Conservation (phyloP, 805 yeast species). For the Saccharomyces cerevisiae region DNA sequence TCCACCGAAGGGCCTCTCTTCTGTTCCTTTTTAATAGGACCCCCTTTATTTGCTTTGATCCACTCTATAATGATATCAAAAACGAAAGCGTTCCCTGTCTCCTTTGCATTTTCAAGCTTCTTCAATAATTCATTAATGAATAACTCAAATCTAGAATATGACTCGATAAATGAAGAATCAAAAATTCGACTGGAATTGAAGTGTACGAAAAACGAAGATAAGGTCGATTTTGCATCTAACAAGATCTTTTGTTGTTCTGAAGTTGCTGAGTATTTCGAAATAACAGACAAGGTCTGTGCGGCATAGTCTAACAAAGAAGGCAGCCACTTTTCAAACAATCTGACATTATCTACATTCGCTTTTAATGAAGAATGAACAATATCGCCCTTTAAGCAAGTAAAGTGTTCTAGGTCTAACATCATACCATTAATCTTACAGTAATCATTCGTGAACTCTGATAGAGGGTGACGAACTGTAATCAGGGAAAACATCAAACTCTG, state of each 20-base stretch:
- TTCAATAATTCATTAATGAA: slow-evolving; percentile 21
- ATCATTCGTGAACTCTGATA: slow-evolving; percentile 27
- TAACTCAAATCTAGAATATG: slow-evolving; percentile 22
- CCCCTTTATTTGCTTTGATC: slow-evolving; percentile 26
- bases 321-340: slow-evolving; percentile 24
- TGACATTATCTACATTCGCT: slow-evolving; percentile 7
- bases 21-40: background rate
- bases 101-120: slow-evolving; percentile 33
- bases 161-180: slow-evolving; percentile 7
- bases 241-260: slow-evolving; percentile 15
- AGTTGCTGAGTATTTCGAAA: background rate
- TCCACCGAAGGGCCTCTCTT: slow-evolving; percentile 17
- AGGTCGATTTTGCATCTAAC: slow-evolving; percentile 6
- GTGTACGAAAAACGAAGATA: slow-evolving; percentile 2
- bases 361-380: slow-evolving; percentile 11
- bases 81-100: slow-evolving; percentile 36
- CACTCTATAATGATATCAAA: slow-evolving; percentile 42
- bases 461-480: slow-evolving; percentile 44
- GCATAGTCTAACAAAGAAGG: slow-evolving; percentile 32
- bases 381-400: slow-evolving; percentile 14
- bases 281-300: slow-evolving; percentile 12
- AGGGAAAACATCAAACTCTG: slow-evolving; percentile 63
- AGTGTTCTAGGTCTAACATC: slow-evolving; percentile 17
- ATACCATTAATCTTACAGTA: slow-evolving; percentile 14
- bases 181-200: slow-evolving; percentile 5